phyloP scores from a whole-genome alignment of 2,329 filamentous ascomycete species.

The Myotisia sp. region DNA sequence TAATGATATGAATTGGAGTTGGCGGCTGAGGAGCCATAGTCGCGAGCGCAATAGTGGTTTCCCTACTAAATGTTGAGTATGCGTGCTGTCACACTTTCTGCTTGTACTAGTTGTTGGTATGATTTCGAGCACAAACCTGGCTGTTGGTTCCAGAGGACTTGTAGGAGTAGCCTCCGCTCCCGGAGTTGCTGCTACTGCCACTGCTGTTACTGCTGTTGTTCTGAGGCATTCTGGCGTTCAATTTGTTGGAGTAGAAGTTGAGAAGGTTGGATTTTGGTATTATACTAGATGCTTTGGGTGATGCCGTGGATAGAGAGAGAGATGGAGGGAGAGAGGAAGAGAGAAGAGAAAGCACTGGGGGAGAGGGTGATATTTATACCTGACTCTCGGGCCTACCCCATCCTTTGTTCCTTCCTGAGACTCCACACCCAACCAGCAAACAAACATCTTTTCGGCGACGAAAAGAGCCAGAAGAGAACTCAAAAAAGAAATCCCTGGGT shows the following conservation, averaged over 20 bases:
- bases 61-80: constrained; percentile 33
- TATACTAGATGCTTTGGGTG: neutral
- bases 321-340: neutral
- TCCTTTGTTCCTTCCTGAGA: no score
- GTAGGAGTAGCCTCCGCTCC: constrained; percentile 22
- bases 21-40: constrained; percentile 43
- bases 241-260: no score
- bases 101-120: neutral
- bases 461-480: no score
- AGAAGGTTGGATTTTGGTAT: neutral
- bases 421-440: no score
- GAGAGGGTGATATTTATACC: no score
- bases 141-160: constrained; percentile 45
- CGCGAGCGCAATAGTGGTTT: constrained; percentile 53
- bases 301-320: neutral
- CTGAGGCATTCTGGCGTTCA: constrained; percentile 6
- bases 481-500: no score
- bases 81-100: neutral
- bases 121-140: constrained; percentile 33
- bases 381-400: no score
- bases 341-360: neutral
- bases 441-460: no score
- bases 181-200: constrained; percentile 3
- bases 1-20: constrained; percentile 49
- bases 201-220: neutral